A percentile compares a stretch with the other conserved stretches of the same genome.
Evolutionary conservation across 2,329 filamentous ascomycete genomes (phyloP).

Genomic region (Aspergillus tanneri): DNA sequence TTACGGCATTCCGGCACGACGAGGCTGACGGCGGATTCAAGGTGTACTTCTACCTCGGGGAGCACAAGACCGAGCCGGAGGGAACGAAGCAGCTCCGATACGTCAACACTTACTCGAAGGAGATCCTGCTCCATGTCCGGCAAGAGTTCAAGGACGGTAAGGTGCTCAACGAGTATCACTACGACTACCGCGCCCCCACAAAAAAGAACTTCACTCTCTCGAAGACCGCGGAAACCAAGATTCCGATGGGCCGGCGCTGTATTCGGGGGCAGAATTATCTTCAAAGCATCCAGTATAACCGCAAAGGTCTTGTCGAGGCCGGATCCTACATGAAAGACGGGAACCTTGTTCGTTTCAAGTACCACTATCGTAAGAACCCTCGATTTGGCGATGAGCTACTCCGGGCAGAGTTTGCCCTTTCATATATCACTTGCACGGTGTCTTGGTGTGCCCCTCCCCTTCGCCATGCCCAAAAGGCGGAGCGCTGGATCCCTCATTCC

Average conservation of each 20-base stretch:
- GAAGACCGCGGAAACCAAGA: slow-evolving; percentile 30
- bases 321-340: slow-evolving; percentile 55
- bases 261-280: slow-evolving; percentile 47
- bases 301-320: slow-evolving; percentile 53
- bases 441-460: slow-evolving; percentile 56
- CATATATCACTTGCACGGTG: slow-evolving; percentile 55
- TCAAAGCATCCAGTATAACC: slow-evolving; percentile 53
- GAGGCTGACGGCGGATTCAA: slow-evolving; percentile 41
- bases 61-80: slow-evolving; percentile 48
- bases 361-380: slow-evolving; percentile 55
- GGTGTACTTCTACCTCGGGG: slow-evolving; percentile 41
- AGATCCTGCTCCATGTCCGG: slow-evolving; percentile 46
- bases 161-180: slow-evolving; percentile 49
- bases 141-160: slow-evolving; percentile 49
- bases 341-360: slow-evolving; percentile 55
- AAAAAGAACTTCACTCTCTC: slow-evolving; percentile 29
- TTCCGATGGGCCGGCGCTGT: slow-evolving; percentile 50
- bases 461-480: slow-evolving; percentile 51
- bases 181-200: slow-evolving; percentile 42
- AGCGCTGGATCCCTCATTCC: slow-evolving; percentile 57
- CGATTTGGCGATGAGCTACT: slow-evolving; percentile 57
- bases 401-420: slow-evolving; percentile 54
- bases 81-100: slow-evolving; percentile 43
- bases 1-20: slow-evolving; percentile 51
- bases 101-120: slow-evolving; percentile 50